Conservation (phyloP, 345 rosid species). For the Diplotaxis tenuifolia region DNA sequence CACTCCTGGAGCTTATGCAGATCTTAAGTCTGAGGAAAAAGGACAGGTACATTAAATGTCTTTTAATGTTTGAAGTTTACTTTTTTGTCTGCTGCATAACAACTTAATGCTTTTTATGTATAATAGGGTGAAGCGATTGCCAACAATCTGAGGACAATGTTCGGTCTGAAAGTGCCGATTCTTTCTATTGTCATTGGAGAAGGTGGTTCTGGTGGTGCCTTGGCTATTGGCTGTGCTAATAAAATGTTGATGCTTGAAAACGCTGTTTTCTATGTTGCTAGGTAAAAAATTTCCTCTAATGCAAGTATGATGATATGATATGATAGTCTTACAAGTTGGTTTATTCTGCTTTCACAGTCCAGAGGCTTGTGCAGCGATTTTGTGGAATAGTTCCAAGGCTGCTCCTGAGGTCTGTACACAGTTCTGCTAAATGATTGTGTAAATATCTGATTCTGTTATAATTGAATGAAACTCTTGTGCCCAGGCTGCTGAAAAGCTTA, state of each 20-base stretch:
- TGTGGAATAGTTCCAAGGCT: slow-evolving; percentile 93
- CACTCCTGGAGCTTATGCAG: slow-evolving; percentile 86
- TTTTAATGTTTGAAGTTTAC: slow-evolving; percentile 10
- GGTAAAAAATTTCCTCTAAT: slow-evolving; percentile 43
- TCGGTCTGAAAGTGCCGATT: slow-evolving; percentile 91
- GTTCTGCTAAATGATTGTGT: slow-evolving; percentile 6
- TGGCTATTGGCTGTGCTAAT: slow-evolving; percentile 96
- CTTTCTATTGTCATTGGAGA: slow-evolving; percentile 93
- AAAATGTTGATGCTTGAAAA: slow-evolving; percentile 93
- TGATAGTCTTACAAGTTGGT: neutral
- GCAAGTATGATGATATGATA: neutral
- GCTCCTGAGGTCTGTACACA: slow-evolving; percentile 68
- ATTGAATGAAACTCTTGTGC: slow-evolving; percentile 17
- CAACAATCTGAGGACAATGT: slow-evolving; percentile 90
- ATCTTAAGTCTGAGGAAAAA: slow-evolving; percentile 70
- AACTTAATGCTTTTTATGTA: neutral
- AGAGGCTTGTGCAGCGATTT: slow-evolving; percentile 97
- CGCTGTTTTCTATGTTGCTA: slow-evolving; percentile 93
- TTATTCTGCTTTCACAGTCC: slow-evolving; percentile 56
- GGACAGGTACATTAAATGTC: slow-evolving; percentile 55
- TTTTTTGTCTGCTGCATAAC: slow-evolving; percentile 1
- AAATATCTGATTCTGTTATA: slow-evolving; percentile 5
- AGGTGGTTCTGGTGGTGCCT: slow-evolving; percentile 99
- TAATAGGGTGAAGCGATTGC: slow-evolving; percentile 96
- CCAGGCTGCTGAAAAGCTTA: slow-evolving; percentile 95